Evolutionary conservation across 805 yeast species (phyloP).

Genomic region (Saturnispora serradocipensis): DNA sequence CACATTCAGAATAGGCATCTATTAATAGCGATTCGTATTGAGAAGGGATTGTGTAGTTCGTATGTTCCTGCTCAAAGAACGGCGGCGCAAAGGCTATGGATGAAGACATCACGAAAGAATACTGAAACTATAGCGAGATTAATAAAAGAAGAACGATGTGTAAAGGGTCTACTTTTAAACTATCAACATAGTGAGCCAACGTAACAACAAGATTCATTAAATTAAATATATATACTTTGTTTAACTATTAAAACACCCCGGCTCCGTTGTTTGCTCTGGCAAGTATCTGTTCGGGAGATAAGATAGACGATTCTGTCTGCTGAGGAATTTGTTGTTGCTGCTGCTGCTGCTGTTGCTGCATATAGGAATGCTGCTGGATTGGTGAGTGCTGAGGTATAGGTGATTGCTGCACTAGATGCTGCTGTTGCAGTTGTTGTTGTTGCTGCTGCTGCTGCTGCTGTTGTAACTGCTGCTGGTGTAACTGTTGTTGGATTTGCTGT

Average conservation of each 20-base stretch:
- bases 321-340: constrained; percentile 10
- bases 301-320: constrained; percentile 10
- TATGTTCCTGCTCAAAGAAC: constrained; percentile 5
- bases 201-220: background rate
- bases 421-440: background rate
- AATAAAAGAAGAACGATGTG: background rate
- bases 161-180: background rate
- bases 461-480: constrained; percentile 5
- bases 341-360: constrained; percentile 8
- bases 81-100: constrained; percentile 12
- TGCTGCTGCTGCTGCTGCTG: constrained; percentile 1
- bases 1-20: constrained; percentile 32
- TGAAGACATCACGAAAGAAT: background rate
- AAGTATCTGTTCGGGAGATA: constrained; percentile 29
- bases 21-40: constrained; percentile 37
- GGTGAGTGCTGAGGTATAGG: background rate
- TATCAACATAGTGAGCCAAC: background rate
- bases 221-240: background rate
- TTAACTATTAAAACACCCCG: background rate
- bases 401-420: background rate
- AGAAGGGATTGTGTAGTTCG: constrained; percentile 27
- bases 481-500: background rate
- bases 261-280: constrained; percentile 21
- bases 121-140: background rate
- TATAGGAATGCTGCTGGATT: background rate